Evolutionary conservation across 202 grass and related monocot genomes (phyloP).

Genomic region (Schoenoplectus tabernaemontani): DNA sequence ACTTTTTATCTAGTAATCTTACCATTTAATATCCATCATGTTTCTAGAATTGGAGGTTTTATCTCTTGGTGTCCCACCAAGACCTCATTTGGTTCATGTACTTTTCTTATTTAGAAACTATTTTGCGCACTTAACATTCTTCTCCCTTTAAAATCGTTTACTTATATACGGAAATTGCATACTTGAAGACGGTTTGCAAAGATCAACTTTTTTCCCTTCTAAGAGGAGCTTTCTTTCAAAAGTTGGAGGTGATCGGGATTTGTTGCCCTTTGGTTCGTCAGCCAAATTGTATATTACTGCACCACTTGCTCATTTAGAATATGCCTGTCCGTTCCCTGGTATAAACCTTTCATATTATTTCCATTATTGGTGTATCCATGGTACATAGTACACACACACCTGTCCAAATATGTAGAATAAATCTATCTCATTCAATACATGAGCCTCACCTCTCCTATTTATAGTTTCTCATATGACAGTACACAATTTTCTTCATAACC

Average conservation of each 20-base stretch:
- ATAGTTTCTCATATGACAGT: no score
- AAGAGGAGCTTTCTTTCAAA: background rate
- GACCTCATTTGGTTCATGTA: background rate
- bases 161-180: background rate
- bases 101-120: conserved; percentile 8
- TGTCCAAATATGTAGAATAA: no score
- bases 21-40: background rate
- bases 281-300: background rate
- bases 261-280: background rate
- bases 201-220: background rate
- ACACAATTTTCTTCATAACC: no score
- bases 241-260: background rate
- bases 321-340: background rate
- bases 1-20: background rate
- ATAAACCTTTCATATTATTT: background rate
- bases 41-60: background rate
- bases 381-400: no score
- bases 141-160: background rate
- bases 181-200: background rate
- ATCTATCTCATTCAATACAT: no score
- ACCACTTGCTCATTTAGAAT: background rate
- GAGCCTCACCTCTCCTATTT: no score
- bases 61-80: background rate
- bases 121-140: background rate
- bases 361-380: no score